Percentiles rank a stretch among this genome's conserved stretches.
phyloP scores from a whole-genome alignment of 2,329 filamentous ascomycete species.

The Diaporthe citriasiana region DNA sequence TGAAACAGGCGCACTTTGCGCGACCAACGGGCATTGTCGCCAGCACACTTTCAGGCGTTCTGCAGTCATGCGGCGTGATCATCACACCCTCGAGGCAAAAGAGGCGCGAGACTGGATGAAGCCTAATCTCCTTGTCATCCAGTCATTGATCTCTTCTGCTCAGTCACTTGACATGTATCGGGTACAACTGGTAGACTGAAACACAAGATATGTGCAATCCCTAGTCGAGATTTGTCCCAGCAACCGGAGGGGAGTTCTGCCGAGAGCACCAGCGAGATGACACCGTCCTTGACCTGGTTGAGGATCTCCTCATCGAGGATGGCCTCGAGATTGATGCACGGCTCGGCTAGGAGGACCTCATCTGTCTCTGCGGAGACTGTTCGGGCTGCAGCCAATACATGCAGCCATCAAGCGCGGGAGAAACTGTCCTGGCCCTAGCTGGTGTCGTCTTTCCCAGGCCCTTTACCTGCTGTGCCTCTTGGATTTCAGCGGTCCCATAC shows the following conservation, averaged over 20 bases:
- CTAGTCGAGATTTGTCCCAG: conserved; percentile 8
- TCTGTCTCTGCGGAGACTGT: neutral
- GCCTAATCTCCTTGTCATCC: conserved; percentile 19
- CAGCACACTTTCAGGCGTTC: neutral
- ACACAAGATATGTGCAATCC: neutral
- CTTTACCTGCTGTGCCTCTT: conserved; percentile 19
- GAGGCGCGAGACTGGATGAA: conserved; percentile 13
- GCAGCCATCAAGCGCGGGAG: neutral
- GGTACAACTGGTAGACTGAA: conserved; percentile 28
- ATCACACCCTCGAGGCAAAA: conserved; percentile 21
- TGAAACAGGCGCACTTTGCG: conserved; percentile 24
- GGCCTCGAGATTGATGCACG: neutral
- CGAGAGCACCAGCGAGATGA: conserved; percentile 7
- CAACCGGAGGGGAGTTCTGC: neutral
- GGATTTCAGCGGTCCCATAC: conserved; percentile 5
- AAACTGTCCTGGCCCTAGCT: conserved; percentile 5
- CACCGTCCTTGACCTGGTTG: neutral
- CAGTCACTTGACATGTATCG: conserved; percentile 24
- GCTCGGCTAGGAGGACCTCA: neutral
- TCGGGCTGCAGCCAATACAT: conserved; percentile 10
- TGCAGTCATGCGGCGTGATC: conserved; percentile 37
- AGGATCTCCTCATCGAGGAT: conserved; percentile 16
- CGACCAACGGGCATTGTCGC: conserved; percentile 15
- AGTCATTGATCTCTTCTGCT: neutral
- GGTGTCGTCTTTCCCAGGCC: neutral